phyloP scores from a whole-genome alignment of 345 rosid genomes.

The Abelmoschus esculentus region DNA sequence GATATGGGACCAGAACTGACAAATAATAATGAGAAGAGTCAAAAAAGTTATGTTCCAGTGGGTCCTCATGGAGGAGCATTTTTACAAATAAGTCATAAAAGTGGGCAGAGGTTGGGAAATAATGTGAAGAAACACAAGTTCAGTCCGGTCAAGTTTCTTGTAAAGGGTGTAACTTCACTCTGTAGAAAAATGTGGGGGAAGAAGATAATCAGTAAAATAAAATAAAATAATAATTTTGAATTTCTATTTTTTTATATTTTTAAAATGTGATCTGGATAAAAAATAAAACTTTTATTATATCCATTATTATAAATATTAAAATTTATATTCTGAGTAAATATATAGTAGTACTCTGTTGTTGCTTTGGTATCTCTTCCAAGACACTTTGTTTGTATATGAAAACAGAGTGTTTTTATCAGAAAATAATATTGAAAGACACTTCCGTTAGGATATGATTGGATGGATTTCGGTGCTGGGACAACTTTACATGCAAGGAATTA shows the following conservation, averaged over 20 bases:
- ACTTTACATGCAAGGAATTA: background rate
- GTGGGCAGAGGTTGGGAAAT: background rate
- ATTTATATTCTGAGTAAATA: background rate
- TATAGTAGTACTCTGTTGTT: too few species aligned
- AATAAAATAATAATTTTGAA: too few species aligned
- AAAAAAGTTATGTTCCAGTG: conserved; percentile 9
- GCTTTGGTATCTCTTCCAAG: too few species aligned
- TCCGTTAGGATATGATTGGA: background rate
- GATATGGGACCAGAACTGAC: background rate
- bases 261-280: background rate
- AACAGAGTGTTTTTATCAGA: too few species aligned
- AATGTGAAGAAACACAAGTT: background rate
- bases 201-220: too few species aligned
- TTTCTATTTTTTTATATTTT: too few species aligned
- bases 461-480: background rate
- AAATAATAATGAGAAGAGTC: conserved; percentile 3
- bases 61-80: background rate
- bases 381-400: too few species aligned
- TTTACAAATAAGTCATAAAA: background rate
- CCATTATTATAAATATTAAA: too few species aligned
- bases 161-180: background rate
- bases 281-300: background rate
- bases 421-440: background rate
- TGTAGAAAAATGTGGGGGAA: background rate
- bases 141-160: background rate